Conservation (phyloP, 352 stramenopile species). For the Pythium utonaiense region DNA sequence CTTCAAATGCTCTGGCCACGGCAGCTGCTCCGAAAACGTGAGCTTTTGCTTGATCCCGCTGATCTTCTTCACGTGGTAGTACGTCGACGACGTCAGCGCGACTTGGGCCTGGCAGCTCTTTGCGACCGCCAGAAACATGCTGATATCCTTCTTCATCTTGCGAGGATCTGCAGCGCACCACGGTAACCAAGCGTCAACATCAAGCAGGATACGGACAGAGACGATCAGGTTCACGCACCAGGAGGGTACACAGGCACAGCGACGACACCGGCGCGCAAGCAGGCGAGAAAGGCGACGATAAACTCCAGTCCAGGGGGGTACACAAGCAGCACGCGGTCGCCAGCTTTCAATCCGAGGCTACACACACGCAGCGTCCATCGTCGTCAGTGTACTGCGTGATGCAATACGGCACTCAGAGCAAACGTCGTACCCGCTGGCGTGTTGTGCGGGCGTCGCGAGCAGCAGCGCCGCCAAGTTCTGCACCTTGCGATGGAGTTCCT, state of each 20-base stretch:
- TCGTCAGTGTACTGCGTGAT: too few relatives aligned
- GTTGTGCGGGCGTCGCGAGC: conserved; percentile 38
- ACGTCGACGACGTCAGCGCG: conserved; percentile 91
- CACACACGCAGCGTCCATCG: neutral
- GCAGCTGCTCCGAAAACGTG: conserved; percentile 48
- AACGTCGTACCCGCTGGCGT: conserved; percentile 55
- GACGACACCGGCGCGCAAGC: conserved; percentile 91
- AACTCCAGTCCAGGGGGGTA: conserved; percentile 98
- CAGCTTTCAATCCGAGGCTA: conserved; percentile 59
- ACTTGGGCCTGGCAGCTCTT: conserved; percentile 88
- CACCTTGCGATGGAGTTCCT: conserved; percentile 68
- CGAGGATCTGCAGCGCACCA: conserved; percentile 75
- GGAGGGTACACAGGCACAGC: conserved; percentile 91
- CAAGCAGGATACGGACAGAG: conserved; percentile 5
- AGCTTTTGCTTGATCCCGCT: conserved; percentile 79
- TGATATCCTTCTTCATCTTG: conserved; percentile 94
- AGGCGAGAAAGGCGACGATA: conserved; percentile 96
- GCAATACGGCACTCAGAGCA: too few relatives aligned
- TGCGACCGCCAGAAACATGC: conserved; percentile 94
- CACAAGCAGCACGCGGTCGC: conserved; percentile 92
- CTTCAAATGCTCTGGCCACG: conserved; percentile 85
- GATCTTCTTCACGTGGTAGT: conserved; percentile 95
- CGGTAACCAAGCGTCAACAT: conserved; percentile 70
- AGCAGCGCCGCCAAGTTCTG: conserved; percentile 71
- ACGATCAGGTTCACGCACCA: conserved; percentile 19